A percentile compares a stretch with the other conserved stretches of the same genome.
Conservation (phyloP, 768 basidiomycete genomes). For the Leccinum broughii region DNA sequence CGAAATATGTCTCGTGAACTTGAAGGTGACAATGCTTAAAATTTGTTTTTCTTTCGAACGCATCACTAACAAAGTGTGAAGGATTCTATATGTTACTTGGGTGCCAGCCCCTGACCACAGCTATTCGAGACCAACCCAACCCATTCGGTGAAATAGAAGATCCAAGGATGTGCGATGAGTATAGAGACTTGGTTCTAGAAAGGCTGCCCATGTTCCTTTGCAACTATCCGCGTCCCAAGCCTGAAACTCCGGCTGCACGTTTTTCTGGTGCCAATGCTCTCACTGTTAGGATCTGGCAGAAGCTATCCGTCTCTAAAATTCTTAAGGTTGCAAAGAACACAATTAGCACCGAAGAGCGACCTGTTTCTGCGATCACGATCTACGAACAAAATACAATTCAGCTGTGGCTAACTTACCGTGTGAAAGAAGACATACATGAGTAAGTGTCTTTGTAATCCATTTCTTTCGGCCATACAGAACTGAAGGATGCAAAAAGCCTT, state of each 20-base stretch:
- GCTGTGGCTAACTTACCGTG: no score
- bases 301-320: conserved; percentile 57
- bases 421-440: no score
- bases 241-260: conserved; percentile 45
- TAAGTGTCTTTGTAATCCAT: no score
- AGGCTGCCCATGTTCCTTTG: conserved; percentile 85
- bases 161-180: conserved; percentile 45
- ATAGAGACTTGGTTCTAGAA: conserved; percentile 63
- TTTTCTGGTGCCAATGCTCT: conserved; percentile 49
- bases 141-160: conserved; percentile 48
- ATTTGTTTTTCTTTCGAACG: no score
- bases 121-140: conserved; percentile 74
- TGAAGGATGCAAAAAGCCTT: no score
- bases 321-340: conserved; percentile 49
- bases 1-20: conserved; percentile 90
- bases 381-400: no score
- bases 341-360: conserved; percentile 47
- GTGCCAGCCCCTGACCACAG: conserved; percentile 61
- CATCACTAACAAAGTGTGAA: conserved; percentile 20
- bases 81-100: conserved; percentile 77
- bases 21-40: conserved; percentile 52
- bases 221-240: conserved; percentile 67
- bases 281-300: conserved; percentile 62
- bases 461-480: no score
- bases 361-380: conserved; percentile 68